These are phyloP conservation scores for Phytophthora pseudosyringae DNA, from an alignment of 352 stramenopile genomes.

Conservation along the genomic window DNA sequence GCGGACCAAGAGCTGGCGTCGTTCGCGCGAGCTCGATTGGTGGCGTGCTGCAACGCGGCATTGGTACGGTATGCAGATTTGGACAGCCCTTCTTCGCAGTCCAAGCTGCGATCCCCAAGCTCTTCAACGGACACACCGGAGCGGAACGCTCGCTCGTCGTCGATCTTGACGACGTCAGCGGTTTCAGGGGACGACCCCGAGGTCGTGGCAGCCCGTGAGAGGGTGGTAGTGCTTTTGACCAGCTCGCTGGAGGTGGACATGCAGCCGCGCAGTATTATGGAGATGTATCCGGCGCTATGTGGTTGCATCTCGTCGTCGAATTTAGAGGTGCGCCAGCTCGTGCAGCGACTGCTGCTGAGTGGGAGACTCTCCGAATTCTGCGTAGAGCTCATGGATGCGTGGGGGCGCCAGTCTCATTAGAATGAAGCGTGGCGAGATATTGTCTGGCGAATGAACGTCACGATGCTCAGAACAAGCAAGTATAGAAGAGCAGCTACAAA, in stretches of 20 bases:
- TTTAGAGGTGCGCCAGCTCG: constrained; percentile 64
- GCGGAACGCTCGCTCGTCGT: constrained; percentile 3
- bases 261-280: constrained; percentile 61
- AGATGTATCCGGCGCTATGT: constrained; percentile 82
- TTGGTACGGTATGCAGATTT: constrained; percentile 54
- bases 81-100: constrained; percentile 30
- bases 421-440: constrained; percentile 11
- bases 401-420: constrained; percentile 39
- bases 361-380: constrained; percentile 63
- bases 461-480: no score
- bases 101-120: constrained; percentile 5
- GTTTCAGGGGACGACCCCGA: constrained; percentile 14
- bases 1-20: constrained; percentile 52
- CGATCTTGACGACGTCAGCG: constrained; percentile 3
- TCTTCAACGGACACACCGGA: constrained; percentile 10
- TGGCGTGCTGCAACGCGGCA: constrained; percentile 63
- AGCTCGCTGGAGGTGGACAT: constrained; percentile 63
- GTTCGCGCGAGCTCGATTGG: constrained; percentile 59
- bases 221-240: constrained; percentile 72
- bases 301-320: constrained; percentile 76
- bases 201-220: constrained; percentile 52
- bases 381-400: constrained; percentile 47
- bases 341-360: constrained; percentile 73
- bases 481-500: no score
- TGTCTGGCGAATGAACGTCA: neutral